phyloP scores from a whole-genome alignment of 1,284 basidiomycete species.

The Sphaerobolus stellatus region DNA sequence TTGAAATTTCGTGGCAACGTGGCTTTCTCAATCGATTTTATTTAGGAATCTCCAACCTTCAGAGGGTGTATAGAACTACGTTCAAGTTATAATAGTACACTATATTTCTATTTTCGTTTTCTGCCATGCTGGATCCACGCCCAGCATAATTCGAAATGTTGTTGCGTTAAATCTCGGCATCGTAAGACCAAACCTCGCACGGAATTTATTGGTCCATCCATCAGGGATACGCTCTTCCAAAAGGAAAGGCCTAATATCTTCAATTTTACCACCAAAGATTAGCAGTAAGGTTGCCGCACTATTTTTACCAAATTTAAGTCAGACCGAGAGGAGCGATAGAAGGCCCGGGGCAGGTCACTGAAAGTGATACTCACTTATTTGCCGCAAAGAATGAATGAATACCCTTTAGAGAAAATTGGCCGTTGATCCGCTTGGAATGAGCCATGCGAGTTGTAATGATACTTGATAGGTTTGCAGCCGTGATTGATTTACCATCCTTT shows the following conservation, averaged over 20 bases:
- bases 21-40: too few relatives aligned
- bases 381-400: background rate
- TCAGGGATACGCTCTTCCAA: slow-evolving; percentile 66
- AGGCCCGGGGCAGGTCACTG: background rate
- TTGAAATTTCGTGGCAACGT: too few relatives aligned
- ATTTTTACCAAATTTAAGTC: slow-evolving; percentile 20
- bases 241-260: slow-evolving; percentile 55
- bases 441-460: background rate
- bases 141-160: slow-evolving; percentile 52
- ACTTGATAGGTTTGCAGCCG: background rate
- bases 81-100: too few relatives aligned
- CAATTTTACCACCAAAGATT: slow-evolving; percentile 61
- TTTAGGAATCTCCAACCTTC: too few relatives aligned
- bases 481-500: background rate
- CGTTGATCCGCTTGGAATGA: background rate
- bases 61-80: too few relatives aligned
- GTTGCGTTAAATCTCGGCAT: slow-evolving; percentile 56
- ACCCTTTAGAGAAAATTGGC: background rate
- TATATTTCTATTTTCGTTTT: slow-evolving; percentile 1
- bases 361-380: background rate
- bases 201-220: slow-evolving; percentile 65
- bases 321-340: slow-evolving; percentile 1
- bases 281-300: slow-evolving; percentile 59
- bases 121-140: slow-evolving; percentile 26
- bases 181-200: slow-evolving; percentile 57